These are phyloP conservation scores for Picea sitchensis DNA, from an alignment of 75 land plant genomes.

Conservation along the genomic window DNA sequence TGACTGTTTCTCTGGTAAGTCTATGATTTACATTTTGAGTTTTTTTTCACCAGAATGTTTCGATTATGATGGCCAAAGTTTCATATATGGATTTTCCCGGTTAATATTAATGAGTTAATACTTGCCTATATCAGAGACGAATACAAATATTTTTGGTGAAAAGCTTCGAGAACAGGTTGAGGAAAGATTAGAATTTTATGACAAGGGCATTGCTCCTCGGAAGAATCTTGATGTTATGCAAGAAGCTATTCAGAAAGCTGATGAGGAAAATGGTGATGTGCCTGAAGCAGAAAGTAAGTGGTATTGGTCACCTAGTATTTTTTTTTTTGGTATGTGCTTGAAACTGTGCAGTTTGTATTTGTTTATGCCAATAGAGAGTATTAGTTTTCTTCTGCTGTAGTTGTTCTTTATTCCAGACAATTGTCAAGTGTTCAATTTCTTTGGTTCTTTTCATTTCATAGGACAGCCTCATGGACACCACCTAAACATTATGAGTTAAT, in stretches of 20 bases:
- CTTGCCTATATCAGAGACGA: slow-evolving; percentile 44
- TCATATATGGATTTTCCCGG: neutral
- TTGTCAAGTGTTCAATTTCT: too few relatives aligned
- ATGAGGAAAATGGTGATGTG: slow-evolving; percentile 16
- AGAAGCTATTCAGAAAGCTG: slow-evolving; percentile 54
- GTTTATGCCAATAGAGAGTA: too few relatives aligned
- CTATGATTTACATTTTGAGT: too few relatives aligned
- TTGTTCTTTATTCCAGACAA: too few relatives aligned
- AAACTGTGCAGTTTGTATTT: too few relatives aligned
- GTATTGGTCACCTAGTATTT: too few relatives aligned
- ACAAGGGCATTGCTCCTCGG: slow-evolving; percentile 93
- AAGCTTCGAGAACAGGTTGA: slow-evolving; percentile 95
- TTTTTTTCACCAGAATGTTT: neutral
- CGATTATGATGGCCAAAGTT: neutral
- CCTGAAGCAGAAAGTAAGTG: slow-evolving; percentile 6
- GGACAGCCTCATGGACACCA: too few relatives aligned
- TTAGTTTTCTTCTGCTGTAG: too few relatives aligned
- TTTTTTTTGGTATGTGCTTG: too few relatives aligned
- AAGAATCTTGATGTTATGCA: slow-evolving; percentile 98
- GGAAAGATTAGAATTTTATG: slow-evolving; percentile 95
- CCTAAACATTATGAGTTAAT: too few relatives aligned
- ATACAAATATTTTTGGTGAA: slow-evolving; percentile 79
- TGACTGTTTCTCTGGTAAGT: slow-evolving; percentile 84
- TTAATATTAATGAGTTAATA: neutral
- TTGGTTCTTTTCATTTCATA: too few relatives aligned